Percentiles rank a stretch among this genome's conserved stretches.
These are phyloP conservation scores for Alternaria gaisen DNA, from an alignment of 2,329 filamentous ascomycete genomes.

Conservation along the genomic window DNA sequence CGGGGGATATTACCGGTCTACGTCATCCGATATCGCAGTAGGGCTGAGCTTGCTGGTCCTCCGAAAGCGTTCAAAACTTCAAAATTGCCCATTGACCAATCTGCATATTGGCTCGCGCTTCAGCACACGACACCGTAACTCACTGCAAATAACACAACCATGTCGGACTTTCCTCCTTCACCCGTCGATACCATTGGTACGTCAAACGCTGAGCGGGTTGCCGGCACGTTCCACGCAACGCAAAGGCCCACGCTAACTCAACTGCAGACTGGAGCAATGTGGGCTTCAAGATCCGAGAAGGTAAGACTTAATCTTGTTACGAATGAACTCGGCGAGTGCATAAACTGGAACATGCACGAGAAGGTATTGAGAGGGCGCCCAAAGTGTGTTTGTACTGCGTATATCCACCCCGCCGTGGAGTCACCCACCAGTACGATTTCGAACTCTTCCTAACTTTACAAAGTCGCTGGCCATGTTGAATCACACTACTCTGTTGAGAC, in stretches of 20 bases:
- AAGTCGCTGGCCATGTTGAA: constrained; percentile 94
- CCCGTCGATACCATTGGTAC: constrained; percentile 78
- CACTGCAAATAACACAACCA: constrained; percentile 22
- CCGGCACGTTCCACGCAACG: background rate
- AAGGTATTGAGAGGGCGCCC: background rate
- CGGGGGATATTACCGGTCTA: constrained; percentile 36
- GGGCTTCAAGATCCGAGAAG: constrained; percentile 91
- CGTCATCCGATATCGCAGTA: constrained; percentile 46
- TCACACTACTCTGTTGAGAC: constrained; percentile 80
- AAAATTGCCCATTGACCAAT: constrained; percentile 13
- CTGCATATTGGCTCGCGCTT: constrained; percentile 11
- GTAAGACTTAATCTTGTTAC: constrained; percentile 55
- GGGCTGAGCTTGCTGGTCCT: constrained; percentile 29
- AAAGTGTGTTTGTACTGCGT: background rate
- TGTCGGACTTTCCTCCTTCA: constrained; percentile 68
- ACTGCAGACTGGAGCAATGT: constrained; percentile 84
- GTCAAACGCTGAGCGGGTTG: constrained; percentile 22
- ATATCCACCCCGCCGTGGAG: background rate
- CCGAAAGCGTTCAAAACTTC: constrained; percentile 25
- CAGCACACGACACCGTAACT: constrained; percentile 12
- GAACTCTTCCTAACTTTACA: constrained; percentile 12
- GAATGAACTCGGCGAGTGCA: background rate
- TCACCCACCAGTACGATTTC: background rate
- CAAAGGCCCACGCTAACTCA: constrained; percentile 17
- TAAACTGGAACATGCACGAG: background rate